Conservation (phyloP, 2,329 filamentous ascomycete species). For the Helotiales sp. region DNA sequence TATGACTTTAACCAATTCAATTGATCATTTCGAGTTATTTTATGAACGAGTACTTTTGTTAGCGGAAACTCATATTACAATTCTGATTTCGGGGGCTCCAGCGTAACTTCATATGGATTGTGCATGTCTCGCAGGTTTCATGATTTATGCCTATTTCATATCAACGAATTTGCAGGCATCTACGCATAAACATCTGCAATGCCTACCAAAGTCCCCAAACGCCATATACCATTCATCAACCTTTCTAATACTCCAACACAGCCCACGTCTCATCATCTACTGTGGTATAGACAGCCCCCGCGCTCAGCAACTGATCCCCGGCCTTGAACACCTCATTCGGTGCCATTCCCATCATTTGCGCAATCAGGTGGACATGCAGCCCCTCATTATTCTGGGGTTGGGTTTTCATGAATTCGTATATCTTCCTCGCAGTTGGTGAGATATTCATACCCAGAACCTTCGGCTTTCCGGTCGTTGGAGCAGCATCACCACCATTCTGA, state of each 20-base stretch:
- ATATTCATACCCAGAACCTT: constrained; percentile 48
- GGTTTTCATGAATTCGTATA: constrained; percentile 73
- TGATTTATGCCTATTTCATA: constrained; percentile 11
- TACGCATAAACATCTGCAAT: constrained; percentile 24
- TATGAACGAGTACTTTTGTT: no score
- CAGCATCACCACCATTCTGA: constrained; percentile 44
- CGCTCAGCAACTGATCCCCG: constrained; percentile 77
- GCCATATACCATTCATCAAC: constrained; percentile 21
- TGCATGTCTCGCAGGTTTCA: constrained; percentile 1
- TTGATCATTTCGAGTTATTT: background rate
- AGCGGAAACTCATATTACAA: background rate
- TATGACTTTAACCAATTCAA: background rate
- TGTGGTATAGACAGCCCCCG: constrained; percentile 85
- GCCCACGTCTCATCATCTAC: constrained; percentile 94
- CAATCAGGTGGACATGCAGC: constrained; percentile 79
- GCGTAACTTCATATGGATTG: background rate
- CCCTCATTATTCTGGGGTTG: constrained; percentile 79
- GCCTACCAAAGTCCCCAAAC: constrained; percentile 28
- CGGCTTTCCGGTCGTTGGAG: constrained; percentile 37
- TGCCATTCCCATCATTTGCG: constrained; percentile 66
- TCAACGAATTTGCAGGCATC: constrained; percentile 13
- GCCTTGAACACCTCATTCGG: constrained; percentile 73
- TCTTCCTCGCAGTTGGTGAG: constrained; percentile 64
- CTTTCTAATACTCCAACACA: constrained; percentile 69
- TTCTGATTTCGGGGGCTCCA: background rate